These are phyloP conservation scores for Malus hybrid DNA, from an alignment of 331 rosid genomes.

Conservation along the genomic window DNA sequence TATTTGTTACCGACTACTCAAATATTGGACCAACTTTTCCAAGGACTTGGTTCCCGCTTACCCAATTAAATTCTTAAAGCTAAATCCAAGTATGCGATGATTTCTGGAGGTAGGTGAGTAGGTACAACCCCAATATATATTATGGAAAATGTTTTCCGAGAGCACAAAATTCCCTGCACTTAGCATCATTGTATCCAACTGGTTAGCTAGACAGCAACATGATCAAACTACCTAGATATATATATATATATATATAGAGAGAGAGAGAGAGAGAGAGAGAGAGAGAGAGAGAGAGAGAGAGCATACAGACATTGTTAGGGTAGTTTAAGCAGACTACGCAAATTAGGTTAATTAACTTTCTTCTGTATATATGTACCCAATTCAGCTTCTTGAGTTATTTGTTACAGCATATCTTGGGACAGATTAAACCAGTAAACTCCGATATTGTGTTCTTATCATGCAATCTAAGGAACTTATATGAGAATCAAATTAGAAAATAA, in stretches of 20 bases:
- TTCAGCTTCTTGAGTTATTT: neutral
- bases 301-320: neutral
- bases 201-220: neutral
- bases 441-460: neutral
- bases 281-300: too few relatives aligned
- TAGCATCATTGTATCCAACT: neutral
- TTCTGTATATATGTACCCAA: neutral
- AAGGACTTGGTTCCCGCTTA: conserved; percentile 15
- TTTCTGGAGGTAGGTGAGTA: conserved; percentile 23
- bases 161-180: neutral
- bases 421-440: neutral
- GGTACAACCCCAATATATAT: conserved; percentile 17
- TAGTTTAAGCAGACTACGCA: neutral
- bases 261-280: too few relatives aligned
- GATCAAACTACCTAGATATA: neutral
- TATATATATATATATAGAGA: too few relatives aligned
- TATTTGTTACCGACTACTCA: neutral
- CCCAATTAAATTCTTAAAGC: neutral
- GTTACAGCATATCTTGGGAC: neutral
- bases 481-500: too few relatives aligned
- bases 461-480: neutral
- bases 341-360: neutral
- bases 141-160: neutral
- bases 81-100: neutral
- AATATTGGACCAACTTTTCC: neutral